Conservation (phyloP, 164 flowering plant species). For the Vitis labrusca region DNA sequence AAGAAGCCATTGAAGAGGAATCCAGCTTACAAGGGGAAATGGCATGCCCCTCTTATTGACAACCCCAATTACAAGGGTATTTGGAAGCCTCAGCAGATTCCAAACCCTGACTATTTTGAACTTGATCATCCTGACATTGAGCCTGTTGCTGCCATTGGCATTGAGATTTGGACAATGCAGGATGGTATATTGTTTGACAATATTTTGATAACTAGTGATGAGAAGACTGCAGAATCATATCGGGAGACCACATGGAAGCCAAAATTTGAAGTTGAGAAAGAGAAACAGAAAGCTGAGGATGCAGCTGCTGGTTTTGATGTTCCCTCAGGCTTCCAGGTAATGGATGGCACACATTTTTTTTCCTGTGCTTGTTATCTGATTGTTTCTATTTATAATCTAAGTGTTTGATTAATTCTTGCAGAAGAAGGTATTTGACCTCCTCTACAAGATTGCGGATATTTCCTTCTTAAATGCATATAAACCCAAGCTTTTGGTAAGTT, state of each 20-base stretch:
- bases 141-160: constrained; percentile 89
- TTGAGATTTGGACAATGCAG: constrained; percentile 99
- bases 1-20: constrained; percentile 91
- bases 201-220: constrained; percentile 70
- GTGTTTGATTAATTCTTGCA: constrained; percentile 35
- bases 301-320: constrained; percentile 49
- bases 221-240: constrained; percentile 66
- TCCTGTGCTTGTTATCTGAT: background rate
- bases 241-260: constrained; percentile 76
- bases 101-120: constrained; percentile 83
- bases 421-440: constrained; percentile 74
- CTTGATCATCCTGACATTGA: constrained; percentile 81
- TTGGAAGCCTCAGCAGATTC: constrained; percentile 90
- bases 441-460: constrained; percentile 77
- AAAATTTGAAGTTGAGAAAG: constrained; percentile 79
- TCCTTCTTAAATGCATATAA: constrained; percentile 71
- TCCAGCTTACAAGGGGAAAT: constrained; percentile 96
- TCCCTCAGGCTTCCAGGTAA: constrained; percentile 71
- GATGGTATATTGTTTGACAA: constrained; percentile 99
- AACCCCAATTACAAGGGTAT: constrained; percentile 95
- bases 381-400: background rate
- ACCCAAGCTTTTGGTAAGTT: constrained; percentile 61
- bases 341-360: background rate
- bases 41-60: constrained; percentile 84
- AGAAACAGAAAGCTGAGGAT: constrained; percentile 84